Conservation (phyloP, 2,329 filamentous ascomycete species). For the Stagonosporopsis vannaccii region DNA sequence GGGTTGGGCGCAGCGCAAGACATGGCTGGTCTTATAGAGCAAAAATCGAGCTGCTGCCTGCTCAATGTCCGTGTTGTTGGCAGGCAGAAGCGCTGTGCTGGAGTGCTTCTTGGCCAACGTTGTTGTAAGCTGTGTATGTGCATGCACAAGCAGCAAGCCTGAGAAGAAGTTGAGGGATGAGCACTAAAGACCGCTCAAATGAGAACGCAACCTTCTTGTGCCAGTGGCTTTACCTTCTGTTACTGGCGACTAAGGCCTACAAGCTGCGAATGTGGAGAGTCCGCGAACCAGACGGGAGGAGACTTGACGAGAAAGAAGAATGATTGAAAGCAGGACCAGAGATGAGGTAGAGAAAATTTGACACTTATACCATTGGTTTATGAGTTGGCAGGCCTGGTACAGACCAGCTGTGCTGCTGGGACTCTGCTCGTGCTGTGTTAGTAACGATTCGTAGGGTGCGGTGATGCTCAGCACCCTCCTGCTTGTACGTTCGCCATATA, state of each 20-base stretch:
- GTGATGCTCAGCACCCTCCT: neutral
- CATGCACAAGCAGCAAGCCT: neutral
- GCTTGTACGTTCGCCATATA: neutral
- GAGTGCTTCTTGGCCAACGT: neutral
- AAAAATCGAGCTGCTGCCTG: conserved; percentile 1
- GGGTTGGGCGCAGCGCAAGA: conserved; percentile 1
- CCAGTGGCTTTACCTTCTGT: neutral
- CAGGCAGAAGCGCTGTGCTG: neutral
- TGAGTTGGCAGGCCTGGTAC: neutral
- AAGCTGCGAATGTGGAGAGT: neutral
- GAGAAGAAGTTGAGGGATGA: neutral
- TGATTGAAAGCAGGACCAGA: neutral
- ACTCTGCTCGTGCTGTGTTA: neutral
- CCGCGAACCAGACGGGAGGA: neutral
- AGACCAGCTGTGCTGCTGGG: neutral
- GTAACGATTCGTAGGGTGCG: neutral
- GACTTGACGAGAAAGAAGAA: neutral
- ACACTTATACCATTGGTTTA: neutral
- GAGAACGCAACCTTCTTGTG: neutral
- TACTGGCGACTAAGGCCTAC: neutral
- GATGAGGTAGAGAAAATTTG: neutral
- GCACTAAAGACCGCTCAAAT: neutral
- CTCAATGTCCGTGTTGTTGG: neutral
- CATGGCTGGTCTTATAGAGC: conserved; percentile 1
- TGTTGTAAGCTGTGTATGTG: neutral